Base-by-base conservation (phyloP, 495 filamentous ascomycete species). In the Articulospora tetracladia region DNA sequence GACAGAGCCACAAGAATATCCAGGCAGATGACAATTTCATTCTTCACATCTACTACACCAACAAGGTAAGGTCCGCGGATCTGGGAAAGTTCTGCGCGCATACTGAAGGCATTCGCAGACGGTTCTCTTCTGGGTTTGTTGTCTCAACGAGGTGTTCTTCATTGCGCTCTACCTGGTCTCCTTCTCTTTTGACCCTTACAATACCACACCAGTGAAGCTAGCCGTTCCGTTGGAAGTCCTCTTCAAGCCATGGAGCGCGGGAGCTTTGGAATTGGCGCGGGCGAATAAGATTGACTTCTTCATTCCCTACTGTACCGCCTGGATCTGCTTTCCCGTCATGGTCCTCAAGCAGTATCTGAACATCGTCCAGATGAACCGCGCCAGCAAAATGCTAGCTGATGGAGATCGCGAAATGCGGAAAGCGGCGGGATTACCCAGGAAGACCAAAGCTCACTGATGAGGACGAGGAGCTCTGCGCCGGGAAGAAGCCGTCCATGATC, bases 81-180 rank as follows among this genome's bases (percentile, higher is more conserved):
- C 23, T 48, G 47, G 20, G 2, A 11, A 6, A 13, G 25, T 25
- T 26, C 25, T 25, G 19, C 12, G 20, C 20, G n/a, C 6, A 6
- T n/a, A n/a, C 11, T 27, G 25, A 50, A 25, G 20, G 4, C 6
- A 50, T 25, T 27, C 49, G 44, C 67, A 98, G 94, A 87, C 77
- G 59, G 92, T 98, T 19, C 82, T 98, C 57, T 97, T 98, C 79
- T 68, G 88, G 60, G 90, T 88, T 76, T 98, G 94, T 74, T 79
- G 83, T 50, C 75, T 93, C 28, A 98, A 98, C 73, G 94, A 98
- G 73, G 72, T 90, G 57, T 98, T 96, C 81, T 98, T 98, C 79
- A 92, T 98, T 70, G 92, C 91, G 39, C 82, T 97, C 61, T 98
- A 98, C 77, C 89, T 98, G 41, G 84, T 98, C 46, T 96, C 92